Evolutionary conservation across 129 eudicot species (phyloP).

Genomic region (Chrysanthemum seticuspe): DNA sequence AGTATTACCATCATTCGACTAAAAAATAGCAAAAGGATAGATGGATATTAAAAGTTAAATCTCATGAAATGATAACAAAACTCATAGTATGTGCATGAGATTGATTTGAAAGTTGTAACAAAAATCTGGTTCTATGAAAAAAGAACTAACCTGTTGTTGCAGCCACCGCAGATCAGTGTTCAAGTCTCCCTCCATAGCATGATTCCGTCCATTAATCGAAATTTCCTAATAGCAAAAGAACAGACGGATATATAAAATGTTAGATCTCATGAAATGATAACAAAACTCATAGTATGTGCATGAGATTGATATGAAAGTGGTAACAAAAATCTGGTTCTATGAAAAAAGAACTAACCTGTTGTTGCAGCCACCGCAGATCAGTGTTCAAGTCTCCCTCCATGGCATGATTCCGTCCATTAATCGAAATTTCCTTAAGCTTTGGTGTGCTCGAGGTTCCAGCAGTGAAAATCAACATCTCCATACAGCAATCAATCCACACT

Average conservation of each 20-base stretch:
- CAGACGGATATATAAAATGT: too few relatives aligned
- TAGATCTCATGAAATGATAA: background rate
- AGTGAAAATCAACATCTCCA: constrained; percentile 28
- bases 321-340: background rate
- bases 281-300: background rate
- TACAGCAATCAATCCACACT: constrained; percentile 29
- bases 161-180: constrained; percentile 7
- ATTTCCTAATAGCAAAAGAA: constrained; percentile 2
- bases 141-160: constrained; percentile 29
- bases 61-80: background rate
- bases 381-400: constrained; percentile 23
- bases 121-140: background rate
- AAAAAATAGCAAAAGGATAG: background rate
- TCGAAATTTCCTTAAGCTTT: constrained; percentile 10
- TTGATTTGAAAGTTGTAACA: background rate
- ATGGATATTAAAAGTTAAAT: background rate
- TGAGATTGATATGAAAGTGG: background rate
- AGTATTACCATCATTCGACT: constrained; percentile 24
- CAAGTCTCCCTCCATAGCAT: constrained; percentile 22
- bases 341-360: constrained; percentile 21
- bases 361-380: constrained; percentile 13
- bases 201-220: constrained; percentile 18
- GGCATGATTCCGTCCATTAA: constrained; percentile 23
- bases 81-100: background rate
- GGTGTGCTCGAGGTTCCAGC: constrained; percentile 28